Base-by-base conservation (phyloP, 257 asterid species). In the Gentiana dahurica region DNA sequence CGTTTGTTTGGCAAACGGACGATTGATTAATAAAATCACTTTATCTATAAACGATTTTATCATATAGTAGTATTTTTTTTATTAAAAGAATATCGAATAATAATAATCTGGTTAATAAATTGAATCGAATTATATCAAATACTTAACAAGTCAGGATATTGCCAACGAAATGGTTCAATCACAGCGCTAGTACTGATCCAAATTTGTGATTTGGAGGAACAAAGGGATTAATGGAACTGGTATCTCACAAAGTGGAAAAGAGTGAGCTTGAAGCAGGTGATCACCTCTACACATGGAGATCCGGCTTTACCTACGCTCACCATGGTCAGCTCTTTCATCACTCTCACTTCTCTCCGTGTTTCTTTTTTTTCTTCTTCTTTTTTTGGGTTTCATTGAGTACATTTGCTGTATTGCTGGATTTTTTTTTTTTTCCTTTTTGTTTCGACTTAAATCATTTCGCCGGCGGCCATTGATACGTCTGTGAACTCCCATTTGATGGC, bases 201-300 rank as follows among this genome's bases (percentile, higher is more conserved):
- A 15, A 15, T 15, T 15, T 15, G 24, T 15, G 24, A 15, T 15
- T 15, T 15, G 9, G 46, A 4, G 39, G 59, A 49, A 48, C 8
- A 44, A 11, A 46, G 50, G 33, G 8, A 35, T 45, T 33, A 53
- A 72, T 72, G 77, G 73, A 73, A 38, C 10, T 60, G 46, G 55
- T 72, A 6, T 63, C 61, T 4, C 77, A 67, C 49, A 65, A 48
- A 65, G 63, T 65, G 13, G 49, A 45, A 24, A 65, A 57, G 45
- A 58, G 39, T 1, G 66, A 68, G 34, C 41, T 64, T 47, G 63
- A 36, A 68, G 58, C 58, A 37, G 74, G 78, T 7, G 78, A 68
- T 44, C 78, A 73, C 43, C 57, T 73, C 55, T 73, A 73, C 50
- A 55, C 68, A n/a, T 73, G 78, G 78, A 64, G 71, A 53, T 34